Base-by-base conservation (phyloP, 1,284 basidiomycete genomes). In the Bondarzewia mesenterica region DNA sequence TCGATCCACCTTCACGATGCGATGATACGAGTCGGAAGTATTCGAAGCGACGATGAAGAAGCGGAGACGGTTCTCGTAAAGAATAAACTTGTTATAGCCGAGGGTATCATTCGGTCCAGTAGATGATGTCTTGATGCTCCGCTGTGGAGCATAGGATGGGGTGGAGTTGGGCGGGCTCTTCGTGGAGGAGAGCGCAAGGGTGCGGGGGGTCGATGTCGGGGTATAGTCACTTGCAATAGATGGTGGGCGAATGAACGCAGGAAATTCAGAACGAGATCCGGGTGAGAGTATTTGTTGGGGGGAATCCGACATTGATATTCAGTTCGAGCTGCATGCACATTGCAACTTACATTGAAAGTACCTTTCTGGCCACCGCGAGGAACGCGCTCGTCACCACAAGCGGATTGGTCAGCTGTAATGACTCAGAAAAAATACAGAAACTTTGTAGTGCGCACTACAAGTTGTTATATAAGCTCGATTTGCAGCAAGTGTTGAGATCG, bases 11-110 rank as follows among this genome's bases (percentile, higher is more conserved):
- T 93, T 95, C 58, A 96, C 79, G 50, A 97, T 89, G 21, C 89
- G 80, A 60, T 94, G 91, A 2, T 86, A 80, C 0, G 86, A 84
- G 52, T 90, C 89, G 8, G 86, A 82, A 2, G 87, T 78, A 65
- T 92, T 90, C 23, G 88, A 89, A 1, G 88, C 91, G 52, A 95
- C 82, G 47, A 97, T 80, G 68, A 84, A 96, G 71, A 94, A 90
- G 12, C 89, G 82, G 43, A 84, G 75, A 50, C 83, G 81, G 55
- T 89, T 95, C 69, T 95, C 93, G 62, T 94, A 95, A 4, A 96
- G 69, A 18, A 90, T 85, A 70, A 93, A 94, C 63, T 93, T 93
- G 68, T 93, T 93, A 63, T 84, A 84, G 0, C 80, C 73, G 15
- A 69, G 54, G 0, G 58, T 10, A 12, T 42, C 39, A 12, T 18